A percentile compares a stretch with the other conserved stretches of the same genome.
Evolutionary conservation across 345 rosid genomes (phyloP).

Genomic region (Arabis alpina): DNA sequence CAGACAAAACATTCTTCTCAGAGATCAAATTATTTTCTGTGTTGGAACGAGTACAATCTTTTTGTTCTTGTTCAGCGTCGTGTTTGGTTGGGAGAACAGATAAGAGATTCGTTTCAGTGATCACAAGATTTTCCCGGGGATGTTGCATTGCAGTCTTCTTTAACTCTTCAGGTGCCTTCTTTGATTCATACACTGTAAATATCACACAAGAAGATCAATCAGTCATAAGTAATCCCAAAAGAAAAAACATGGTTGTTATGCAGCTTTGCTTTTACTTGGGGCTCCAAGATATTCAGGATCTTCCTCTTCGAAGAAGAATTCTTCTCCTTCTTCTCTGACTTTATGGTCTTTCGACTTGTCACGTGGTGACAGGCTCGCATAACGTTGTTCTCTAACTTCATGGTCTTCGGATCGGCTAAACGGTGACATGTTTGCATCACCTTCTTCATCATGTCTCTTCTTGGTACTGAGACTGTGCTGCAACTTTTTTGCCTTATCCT

Average conservation of each 20-base stretch:
- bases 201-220: constrained; percentile 8
- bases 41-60: constrained; percentile 25
- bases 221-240: neutral
- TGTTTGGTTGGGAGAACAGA: constrained; percentile 43
- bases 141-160: constrained; percentile 56
- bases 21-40: constrained; percentile 14
- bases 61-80: constrained; percentile 28
- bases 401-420: constrained; percentile 53
- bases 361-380: constrained; percentile 54
- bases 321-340: constrained; percentile 43
- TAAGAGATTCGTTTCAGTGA: constrained; percentile 52
- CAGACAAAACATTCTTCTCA: constrained; percentile 41
- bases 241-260: neutral
- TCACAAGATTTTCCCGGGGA: constrained; percentile 51
- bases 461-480: constrained; percentile 53
- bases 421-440: constrained; percentile 53
- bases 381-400: constrained; percentile 44
- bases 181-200: constrained; percentile 75
- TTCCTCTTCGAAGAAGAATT: too few species aligned
- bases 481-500: constrained; percentile 68
- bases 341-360: constrained; percentile 47
- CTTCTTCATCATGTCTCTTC: constrained; percentile 56
- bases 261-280: constrained; percentile 54
- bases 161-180: constrained; percentile 59
- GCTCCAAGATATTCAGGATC: constrained; percentile 78